Evolutionary conservation across 768 basidiomycete genomes (phyloP), one percentile per base, ranked within the genome.

Genomic region (Lactarius evosmus): DNA sequence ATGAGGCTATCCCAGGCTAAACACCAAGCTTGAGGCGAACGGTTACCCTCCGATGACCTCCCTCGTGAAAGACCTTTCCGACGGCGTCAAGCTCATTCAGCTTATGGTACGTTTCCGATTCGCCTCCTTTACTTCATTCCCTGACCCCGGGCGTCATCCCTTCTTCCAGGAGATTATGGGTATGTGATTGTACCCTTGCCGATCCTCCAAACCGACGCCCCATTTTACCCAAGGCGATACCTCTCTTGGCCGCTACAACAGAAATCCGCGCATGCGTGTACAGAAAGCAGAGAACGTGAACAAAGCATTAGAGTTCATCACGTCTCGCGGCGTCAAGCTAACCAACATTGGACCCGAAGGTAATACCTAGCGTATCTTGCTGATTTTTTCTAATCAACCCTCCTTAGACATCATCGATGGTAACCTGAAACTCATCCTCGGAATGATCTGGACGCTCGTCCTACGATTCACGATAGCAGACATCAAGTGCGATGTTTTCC

Each of bases 251-350:
- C 79, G 92, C 70, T 98, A 96, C 74, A 97, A 96, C 78, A 89
- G 82, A 73, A 85, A 82, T 61, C 96, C 97, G 0, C 81, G 87
- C 38, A 95, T 98, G 81, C 85, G 95, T 34, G 88, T 98, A 2
- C 97, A 99, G 75, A 97, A 95, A 72, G 95, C 94, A 2, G 97
- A 99, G 81, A 99, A 99, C 75, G 95, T 96, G 55, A 95, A 93
- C 76, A 94, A 93, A 75, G 97, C 97, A 0, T 77, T 99, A 52
- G 91, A 96, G 69, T 98, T 97, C 75, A 98, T 99, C 75, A 89
- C 88, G 34, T 92, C 91, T 17, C 79, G 95, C 70, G 94, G 95
- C 12, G 93, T 98, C 60, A 95, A 96, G 72, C 79, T 99, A 67
- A 98, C 95, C 36, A 98, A 98, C 75, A 98, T 99, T 66, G 96